Conservation (phyloP, 2,329 filamentous ascomycete species). For the Apiospora hydei region DNA sequence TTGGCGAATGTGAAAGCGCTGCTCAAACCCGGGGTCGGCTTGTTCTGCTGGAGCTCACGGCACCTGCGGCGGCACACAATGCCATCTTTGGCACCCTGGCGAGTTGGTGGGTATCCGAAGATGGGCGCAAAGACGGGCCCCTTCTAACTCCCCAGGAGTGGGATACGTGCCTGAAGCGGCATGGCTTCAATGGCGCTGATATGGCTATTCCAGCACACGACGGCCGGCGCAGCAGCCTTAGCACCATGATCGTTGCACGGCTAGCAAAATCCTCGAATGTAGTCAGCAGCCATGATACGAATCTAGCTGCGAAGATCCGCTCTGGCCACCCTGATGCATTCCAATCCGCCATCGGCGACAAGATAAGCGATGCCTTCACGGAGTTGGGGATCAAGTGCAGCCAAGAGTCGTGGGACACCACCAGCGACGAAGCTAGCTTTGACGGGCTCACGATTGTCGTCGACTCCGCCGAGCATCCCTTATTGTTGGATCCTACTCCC, state of each 20-base stretch:
- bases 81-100: constrained; percentile 27
- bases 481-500: constrained; percentile 26
- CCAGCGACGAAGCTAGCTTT: neutral
- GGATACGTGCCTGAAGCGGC: constrained; percentile 24
- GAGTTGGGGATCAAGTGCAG: neutral
- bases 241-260: constrained; percentile 27
- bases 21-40: constrained; percentile 44
- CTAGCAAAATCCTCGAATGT: neutral
- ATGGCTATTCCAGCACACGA: constrained; percentile 28
- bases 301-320: neutral
- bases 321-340: constrained; percentile 9
- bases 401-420: neutral
- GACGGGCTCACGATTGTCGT: constrained; percentile 25
- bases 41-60: constrained; percentile 41
- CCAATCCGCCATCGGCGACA: neutral
- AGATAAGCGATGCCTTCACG: neutral
- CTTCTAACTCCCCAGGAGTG: constrained; percentile 25
- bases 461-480: constrained; percentile 30
- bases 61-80: constrained; percentile 20
- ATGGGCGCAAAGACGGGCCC: constrained; percentile 26
- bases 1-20: constrained; percentile 36
- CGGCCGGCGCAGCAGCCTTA: constrained; percentile 25
- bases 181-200: constrained; percentile 27
- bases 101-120: constrained; percentile 29
- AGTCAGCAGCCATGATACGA: no score